A percentile compares a stretch with the other conserved stretches of the same genome.
Evolutionary conservation across 768 basidiomycete genomes (phyloP).

Genomic region (Agaricus blazei): DNA sequence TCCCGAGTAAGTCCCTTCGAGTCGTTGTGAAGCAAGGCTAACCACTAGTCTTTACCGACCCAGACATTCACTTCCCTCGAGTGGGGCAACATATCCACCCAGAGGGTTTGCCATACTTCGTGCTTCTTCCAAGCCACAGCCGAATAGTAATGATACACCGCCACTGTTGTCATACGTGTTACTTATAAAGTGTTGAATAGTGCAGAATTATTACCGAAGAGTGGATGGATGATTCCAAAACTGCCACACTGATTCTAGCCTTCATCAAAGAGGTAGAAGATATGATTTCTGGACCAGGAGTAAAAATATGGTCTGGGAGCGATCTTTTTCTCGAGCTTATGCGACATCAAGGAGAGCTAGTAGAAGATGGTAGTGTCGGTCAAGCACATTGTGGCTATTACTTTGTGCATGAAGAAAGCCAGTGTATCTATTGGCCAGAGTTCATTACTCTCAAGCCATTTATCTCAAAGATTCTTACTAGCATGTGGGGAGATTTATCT

Average conservation of each 20-base stretch:
- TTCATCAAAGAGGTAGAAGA: not conserved
- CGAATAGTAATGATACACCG: too few species aligned
- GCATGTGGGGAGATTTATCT: not conserved
- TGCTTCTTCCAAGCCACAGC: too few species aligned
- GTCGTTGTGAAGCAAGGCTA: too few species aligned
- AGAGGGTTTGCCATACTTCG: too few species aligned
- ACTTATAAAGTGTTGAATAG: too few species aligned
- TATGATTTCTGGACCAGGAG: not conserved
- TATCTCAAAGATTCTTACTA: not conserved
- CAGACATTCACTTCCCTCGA: too few species aligned
- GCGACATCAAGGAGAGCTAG: too few species aligned
- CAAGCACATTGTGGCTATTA: slow-evolving; percentile 2
- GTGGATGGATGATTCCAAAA: not conserved
- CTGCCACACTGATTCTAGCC: not conserved
- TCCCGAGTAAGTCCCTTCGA: too few species aligned
- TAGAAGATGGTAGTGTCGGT: not conserved
- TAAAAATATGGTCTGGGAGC: not conserved
- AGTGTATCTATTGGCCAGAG: slow-evolving; percentile 3
- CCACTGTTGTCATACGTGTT: too few species aligned
- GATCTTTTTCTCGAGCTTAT: slow-evolving; percentile 1
- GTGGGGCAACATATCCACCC: not conserved
- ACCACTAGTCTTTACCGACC: too few species aligned
- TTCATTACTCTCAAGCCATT: not conserved
- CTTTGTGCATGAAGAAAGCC: not conserved
- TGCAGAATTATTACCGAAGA: not conserved